Conservation (phyloP, 2,329 filamentous ascomycete genomes). For the Fonsecaea nubica region DNA sequence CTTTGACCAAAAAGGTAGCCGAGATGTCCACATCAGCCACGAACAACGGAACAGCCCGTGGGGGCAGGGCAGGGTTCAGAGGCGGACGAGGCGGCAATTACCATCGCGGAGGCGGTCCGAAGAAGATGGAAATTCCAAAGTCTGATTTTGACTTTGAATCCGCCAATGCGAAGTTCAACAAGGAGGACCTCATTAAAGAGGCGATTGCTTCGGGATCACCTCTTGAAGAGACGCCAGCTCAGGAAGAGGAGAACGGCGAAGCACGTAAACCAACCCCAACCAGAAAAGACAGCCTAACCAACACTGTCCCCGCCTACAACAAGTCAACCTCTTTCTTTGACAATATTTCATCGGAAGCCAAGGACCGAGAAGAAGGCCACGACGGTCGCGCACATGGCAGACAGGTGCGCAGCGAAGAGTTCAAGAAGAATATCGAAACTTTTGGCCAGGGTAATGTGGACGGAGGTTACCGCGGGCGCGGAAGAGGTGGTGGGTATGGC, state of each 20-base stretch:
- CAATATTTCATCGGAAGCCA: slow-evolving; percentile 94
- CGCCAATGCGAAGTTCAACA: slow-evolving; percentile 87
- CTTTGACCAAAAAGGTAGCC: slow-evolving; percentile 53
- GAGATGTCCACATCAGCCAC: slow-evolving; percentile 53
- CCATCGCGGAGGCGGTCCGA: slow-evolving; percentile 51
- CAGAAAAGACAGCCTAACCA: slow-evolving; percentile 38
- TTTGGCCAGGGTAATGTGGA: slow-evolving; percentile 97
- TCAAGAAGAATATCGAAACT: slow-evolving; percentile 95
- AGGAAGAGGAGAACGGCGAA: slow-evolving; percentile 42
- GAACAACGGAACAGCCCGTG: slow-evolving; percentile 47
- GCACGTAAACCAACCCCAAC: slow-evolving; percentile 45
- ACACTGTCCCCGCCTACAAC: slow-evolving; percentile 71
- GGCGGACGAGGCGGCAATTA: slow-evolving; percentile 53
- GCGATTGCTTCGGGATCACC: slow-evolving; percentile 81
- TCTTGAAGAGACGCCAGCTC: slow-evolving; percentile 57
- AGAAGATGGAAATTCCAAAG: slow-evolving; percentile 84
- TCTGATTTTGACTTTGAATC: slow-evolving; percentile 92
- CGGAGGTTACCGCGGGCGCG: slow-evolving; percentile 78
- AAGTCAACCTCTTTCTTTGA: slow-evolving; percentile 93
- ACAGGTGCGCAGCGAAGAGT: slow-evolving; percentile 90
- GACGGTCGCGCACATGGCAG: slow-evolving; percentile 75
- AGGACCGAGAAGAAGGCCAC: slow-evolving; percentile 78
- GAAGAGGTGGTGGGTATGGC: slow-evolving; percentile 72
- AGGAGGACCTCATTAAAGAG: slow-evolving; percentile 86
- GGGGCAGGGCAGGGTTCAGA: slow-evolving; percentile 49